Base-by-base conservation (phyloP, 2,329 filamentous ascomycete species). In the Orbilia quercus region DNA sequence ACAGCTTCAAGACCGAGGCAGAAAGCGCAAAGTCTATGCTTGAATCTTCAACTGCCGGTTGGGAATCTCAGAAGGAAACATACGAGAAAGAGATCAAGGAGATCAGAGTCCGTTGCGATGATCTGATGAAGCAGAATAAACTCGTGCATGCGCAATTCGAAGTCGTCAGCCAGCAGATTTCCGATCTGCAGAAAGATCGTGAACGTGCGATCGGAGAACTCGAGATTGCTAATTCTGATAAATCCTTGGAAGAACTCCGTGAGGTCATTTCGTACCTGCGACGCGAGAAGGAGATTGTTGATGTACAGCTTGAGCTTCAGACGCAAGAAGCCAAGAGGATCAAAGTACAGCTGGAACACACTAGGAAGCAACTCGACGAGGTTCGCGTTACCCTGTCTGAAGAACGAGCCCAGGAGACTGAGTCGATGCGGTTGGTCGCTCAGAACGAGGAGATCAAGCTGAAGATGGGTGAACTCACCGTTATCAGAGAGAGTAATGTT, bases 211-310 rank as follows among this genome's bases (percentile, higher is more conserved):
- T 83, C 22, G 82, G 84, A 14, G 82, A 82, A 4, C 83, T 86
- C 11, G 88, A 90, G 36, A 82, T 84, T 67, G 83, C 83, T 14
- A 81, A 84, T 5, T 82, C 86, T 2, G 84, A 87, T 55, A 84
- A 87, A 36, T 88, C 87, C 42, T 83, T 89, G 7, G 91, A 92
- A 76, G 91, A 91, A 59, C 86, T 96, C 7, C 90, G 95, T 74
- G 94, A 98, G 78, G 87, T 99, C 65, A 96, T 96, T 81, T 90
- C 87, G 74, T 99, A 95, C 80, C 84, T 99, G 74, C 90, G 94
- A 48, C 90, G 92, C 44, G 96, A 99, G 82, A 99, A 98, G 83
- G 95, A 98, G 80, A 98, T 99, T 76, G 86, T 97, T 7, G 94
- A 99, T 38, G 91, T 97, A n/a, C 94, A 98, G 79, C 91, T 92